Evolutionary conservation across 257 asterid species (phyloP).

Genomic region (Solanum chilense): DNA sequence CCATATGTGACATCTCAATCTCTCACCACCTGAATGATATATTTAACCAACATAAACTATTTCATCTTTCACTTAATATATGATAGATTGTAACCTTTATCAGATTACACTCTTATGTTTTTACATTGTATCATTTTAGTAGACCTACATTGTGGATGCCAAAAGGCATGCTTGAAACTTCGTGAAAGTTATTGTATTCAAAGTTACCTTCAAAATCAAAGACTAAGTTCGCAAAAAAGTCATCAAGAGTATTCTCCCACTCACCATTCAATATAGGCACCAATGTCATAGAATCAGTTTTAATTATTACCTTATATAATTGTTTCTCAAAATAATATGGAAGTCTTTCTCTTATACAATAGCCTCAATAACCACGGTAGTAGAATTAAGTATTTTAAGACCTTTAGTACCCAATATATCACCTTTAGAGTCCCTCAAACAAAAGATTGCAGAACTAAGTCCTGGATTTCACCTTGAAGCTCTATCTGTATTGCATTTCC

Average conservation of each 20-base stretch:
- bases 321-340: no score
- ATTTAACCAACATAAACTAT: not conserved
- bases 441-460: not conserved
- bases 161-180: not conserved
- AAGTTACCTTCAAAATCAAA: not conserved
- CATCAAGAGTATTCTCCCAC: not conserved
- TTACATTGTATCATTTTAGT: no score
- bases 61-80: no score
- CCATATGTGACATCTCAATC: not conserved
- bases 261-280: no score
- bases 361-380: not conserved
- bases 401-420: not conserved
- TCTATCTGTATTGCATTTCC: not conserved
- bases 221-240: not conserved
- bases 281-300: no score
- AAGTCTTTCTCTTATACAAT: not conserved
- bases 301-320: no score
- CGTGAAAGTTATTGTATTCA: not conserved
- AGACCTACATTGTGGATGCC: no score
- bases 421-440: not conserved
- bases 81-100: no score
- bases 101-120: no score
- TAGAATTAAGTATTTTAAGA: no score
- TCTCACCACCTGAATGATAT: not conserved
- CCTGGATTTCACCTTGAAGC: not conserved